A percentile compares a stretch with the other conserved stretches of the same genome.
Evolutionary conservation across 257 asterid genomes (phyloP).

Genomic region (Salvia hispanica): DNA sequence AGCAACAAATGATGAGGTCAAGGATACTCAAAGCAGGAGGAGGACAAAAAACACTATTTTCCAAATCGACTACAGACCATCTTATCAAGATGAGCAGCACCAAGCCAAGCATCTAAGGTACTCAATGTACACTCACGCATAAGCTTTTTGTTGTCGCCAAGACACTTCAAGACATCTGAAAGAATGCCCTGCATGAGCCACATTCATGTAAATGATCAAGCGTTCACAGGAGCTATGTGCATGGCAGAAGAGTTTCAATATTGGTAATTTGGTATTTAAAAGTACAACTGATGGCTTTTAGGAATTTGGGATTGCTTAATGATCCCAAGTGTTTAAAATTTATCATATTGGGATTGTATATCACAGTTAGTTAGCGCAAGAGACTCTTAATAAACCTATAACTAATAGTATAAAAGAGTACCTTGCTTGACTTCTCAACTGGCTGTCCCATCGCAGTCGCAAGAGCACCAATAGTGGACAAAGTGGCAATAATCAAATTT

Average conservation of each 20-base stretch:
- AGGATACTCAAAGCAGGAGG: slow-evolving; percentile 19
- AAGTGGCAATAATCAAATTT: slow-evolving; percentile 80
- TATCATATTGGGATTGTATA: not conserved
- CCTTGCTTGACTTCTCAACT: slow-evolving; percentile 99
- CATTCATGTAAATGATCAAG: slow-evolving; percentile 17
- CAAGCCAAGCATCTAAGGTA: slow-evolving; percentile 92
- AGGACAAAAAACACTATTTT: slow-evolving; percentile 10
- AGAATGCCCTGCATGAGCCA: slow-evolving; percentile 82
- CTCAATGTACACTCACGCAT: slow-evolving; percentile 96
- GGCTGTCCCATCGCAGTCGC: slow-evolving; percentile 96
- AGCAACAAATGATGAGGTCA: slow-evolving; percentile 21
- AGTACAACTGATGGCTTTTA: not conserved
- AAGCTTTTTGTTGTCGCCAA: slow-evolving; percentile 90
- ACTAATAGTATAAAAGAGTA: slow-evolving; percentile 30
- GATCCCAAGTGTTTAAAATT: not conserved
- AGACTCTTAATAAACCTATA: not conserved
- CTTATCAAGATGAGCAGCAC: slow-evolving; percentile 96
- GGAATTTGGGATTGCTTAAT: not conserved
- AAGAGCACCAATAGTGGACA: slow-evolving; percentile 79
- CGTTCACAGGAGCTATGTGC: slow-evolving; percentile 16
- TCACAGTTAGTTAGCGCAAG: not conserved
- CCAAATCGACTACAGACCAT: slow-evolving; percentile 49
- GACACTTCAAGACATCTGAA: slow-evolving; percentile 88
- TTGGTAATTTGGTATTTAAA: not conserved
- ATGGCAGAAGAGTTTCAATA: slow-evolving; percentile 9